Percentiles rank a stretch among this genome's conserved stretches.
These are phyloP conservation scores for Diplocarpon mali DNA, from an alignment of 2,329 filamentous ascomycete genomes.

Conservation along the genomic window DNA sequence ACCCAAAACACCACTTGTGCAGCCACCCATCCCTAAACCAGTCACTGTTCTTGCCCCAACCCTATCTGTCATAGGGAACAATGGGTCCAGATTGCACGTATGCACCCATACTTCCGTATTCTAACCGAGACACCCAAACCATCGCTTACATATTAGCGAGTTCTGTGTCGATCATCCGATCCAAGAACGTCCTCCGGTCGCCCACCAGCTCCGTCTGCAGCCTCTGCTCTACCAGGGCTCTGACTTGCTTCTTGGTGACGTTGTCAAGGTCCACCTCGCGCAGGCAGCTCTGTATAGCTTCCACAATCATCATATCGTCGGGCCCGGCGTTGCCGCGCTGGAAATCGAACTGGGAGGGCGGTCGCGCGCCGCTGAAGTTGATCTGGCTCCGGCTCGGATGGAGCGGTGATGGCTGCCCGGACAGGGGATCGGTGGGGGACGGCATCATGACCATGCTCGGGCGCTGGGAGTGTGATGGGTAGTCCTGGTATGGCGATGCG, in stretches of 20 bases:
- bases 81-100: too few species aligned
- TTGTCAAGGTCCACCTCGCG: conserved; percentile 85
- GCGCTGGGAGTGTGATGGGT: conserved; percentile 28
- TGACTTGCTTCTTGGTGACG: conserved; percentile 97
- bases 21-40: neutral
- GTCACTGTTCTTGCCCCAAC: too few species aligned
- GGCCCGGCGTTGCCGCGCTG: conserved; percentile 50
- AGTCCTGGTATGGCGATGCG: conserved; percentile 48
- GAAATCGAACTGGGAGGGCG: conserved; percentile 50
- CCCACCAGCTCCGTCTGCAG: conserved; percentile 74
- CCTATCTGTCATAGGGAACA: too few species aligned
- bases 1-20: conserved; percentile 1
- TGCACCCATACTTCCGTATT: too few species aligned
- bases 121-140: neutral
- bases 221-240: conserved; percentile 83
- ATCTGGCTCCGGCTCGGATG: conserved; percentile 31
- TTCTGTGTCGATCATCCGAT: conserved; percentile 86
- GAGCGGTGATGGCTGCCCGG: conserved; percentile 24
- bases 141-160: conserved; percentile 74
- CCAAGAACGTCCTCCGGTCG: conserved; percentile 80
- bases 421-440: conserved; percentile 27
- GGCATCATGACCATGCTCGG: conserved; percentile 54
- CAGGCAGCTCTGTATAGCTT: conserved; percentile 74
- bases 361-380: conserved; percentile 35
- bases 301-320: conserved; percentile 69